phyloP scores from a whole-genome alignment of 106 monocot genomes.

The Dioscorea dumetorum region DNA sequence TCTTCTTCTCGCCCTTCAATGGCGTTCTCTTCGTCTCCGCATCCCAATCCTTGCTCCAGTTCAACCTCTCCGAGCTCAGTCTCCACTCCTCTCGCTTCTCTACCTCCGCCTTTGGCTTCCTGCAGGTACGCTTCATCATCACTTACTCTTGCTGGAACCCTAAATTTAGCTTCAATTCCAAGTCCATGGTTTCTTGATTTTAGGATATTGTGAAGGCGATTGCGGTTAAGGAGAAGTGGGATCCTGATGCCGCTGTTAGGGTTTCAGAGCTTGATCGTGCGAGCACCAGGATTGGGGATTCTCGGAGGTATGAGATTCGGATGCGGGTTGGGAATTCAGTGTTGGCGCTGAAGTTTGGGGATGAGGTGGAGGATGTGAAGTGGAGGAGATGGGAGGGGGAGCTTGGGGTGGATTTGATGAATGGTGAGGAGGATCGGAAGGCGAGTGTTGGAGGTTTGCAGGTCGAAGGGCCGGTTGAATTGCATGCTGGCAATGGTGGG shows the following conservation, averaged over 20 bases:
- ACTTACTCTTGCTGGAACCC: no score
- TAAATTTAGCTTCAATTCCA: no score
- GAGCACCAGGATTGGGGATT: conserved; percentile 18
- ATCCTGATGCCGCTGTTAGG: conserved; percentile 27
- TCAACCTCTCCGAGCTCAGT: neutral
- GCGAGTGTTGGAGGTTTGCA: conserved; percentile 28
- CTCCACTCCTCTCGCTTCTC: neutral
- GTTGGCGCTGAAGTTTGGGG: conserved; percentile 27
- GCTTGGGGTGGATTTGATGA: conserved; percentile 30
- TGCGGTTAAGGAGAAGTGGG: conserved; percentile 57
- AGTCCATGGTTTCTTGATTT: neutral
- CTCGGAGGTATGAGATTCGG: conserved; percentile 55
- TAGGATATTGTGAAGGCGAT: conserved; percentile 34
- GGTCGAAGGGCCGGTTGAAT: conserved; percentile 62
- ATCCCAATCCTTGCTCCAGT: neutral
- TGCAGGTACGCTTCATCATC: no score
- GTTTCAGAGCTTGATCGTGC: conserved; percentile 30
- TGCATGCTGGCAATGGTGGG: conserved; percentile 17
- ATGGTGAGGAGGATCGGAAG: conserved; percentile 5
- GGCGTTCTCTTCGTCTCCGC: neutral
- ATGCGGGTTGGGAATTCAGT: conserved; percentile 22
- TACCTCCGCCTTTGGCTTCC: neutral
- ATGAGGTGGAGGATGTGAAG: conserved; percentile 35
- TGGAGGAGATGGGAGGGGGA: conserved; percentile 16
- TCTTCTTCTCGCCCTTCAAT: neutral